Evolutionary conservation across 2,329 filamentous ascomycete species (phyloP).

Genomic region (Eutypa lata): DNA sequence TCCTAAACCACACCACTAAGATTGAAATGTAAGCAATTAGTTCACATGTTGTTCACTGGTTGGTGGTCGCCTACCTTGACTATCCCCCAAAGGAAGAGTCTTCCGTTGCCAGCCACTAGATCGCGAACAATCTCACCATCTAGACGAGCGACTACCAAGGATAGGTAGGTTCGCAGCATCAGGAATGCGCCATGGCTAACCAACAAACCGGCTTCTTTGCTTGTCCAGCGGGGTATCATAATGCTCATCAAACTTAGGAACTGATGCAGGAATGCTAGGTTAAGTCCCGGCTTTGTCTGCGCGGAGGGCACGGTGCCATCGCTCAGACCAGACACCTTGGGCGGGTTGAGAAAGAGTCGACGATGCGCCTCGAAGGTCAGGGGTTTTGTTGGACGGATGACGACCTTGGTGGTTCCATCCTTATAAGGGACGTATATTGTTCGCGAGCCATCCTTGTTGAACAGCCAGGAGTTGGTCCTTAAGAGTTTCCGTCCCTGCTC

Average conservation of each 20-base stretch:
- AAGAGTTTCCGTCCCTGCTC: constrained; percentile 80
- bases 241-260: constrained; percentile 95
- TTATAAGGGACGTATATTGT: constrained; percentile 96
- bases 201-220: constrained; percentile 89
- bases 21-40: constrained; percentile 8
- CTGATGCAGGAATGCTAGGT: constrained; percentile 93
- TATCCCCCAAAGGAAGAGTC: constrained; percentile 82
- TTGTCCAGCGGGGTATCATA: constrained; percentile 93
- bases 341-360: constrained; percentile 87
- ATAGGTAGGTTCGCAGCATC: constrained; percentile 89
- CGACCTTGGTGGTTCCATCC: constrained; percentile 82
- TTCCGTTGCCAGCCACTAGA: constrained; percentile 90
- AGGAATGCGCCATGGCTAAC: constrained; percentile 87
- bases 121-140: constrained; percentile 97
- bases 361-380: constrained; percentile 96
- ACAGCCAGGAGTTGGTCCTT: constrained; percentile 86
- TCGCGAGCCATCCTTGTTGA: constrained; percentile 90
- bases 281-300: constrained; percentile 89
- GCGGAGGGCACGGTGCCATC: constrained; percentile 77
- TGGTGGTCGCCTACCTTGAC: constrained; percentile 55
- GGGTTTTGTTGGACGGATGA: constrained; percentile 83
- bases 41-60: constrained; percentile 2
- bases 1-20: constrained; percentile 84
- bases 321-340: constrained; percentile 72
- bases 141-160: constrained; percentile 84